Conservation (phyloP, 768 basidiomycete genomes). For the Trametes cingulata region DNA sequence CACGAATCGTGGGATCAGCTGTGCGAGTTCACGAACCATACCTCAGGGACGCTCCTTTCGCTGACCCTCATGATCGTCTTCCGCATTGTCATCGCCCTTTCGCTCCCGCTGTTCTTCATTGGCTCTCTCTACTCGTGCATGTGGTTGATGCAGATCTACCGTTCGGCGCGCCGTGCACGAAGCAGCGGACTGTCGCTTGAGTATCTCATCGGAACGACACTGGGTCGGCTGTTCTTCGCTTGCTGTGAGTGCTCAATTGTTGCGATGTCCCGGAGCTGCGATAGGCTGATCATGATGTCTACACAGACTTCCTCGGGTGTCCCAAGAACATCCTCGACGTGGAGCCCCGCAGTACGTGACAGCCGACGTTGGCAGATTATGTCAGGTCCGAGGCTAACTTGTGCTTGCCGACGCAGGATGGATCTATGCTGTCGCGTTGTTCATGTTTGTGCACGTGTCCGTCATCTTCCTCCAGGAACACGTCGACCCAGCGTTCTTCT, state of each 20-base stretch:
- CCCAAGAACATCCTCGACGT: slow-evolving; percentile 87
- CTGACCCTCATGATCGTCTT: slow-evolving; percentile 72
- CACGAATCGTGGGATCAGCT: background rate
- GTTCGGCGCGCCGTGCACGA: slow-evolving; percentile 71
- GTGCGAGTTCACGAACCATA: background rate
- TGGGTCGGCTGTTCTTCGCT: slow-evolving; percentile 67
- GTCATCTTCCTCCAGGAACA: slow-evolving; percentile 71
- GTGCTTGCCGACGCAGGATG: slow-evolving; percentile 46
- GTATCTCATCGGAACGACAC: slow-evolving; percentile 77
- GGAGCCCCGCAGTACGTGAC: slow-evolving; percentile 61
- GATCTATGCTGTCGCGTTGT: slow-evolving; percentile 58
- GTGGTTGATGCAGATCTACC: slow-evolving; percentile 84
- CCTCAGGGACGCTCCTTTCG: slow-evolving; percentile 64
- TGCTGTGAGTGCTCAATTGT: slow-evolving; percentile 63
- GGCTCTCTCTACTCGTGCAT: slow-evolving; percentile 71
- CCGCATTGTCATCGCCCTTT: slow-evolving; percentile 69
- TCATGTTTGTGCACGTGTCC: slow-evolving; percentile 62
- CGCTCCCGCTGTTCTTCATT: slow-evolving; percentile 66
- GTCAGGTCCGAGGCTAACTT: background rate
- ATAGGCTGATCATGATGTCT: slow-evolving; percentile 1
- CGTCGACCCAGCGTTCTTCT: slow-evolving; percentile 83
- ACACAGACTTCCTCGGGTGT: slow-evolving; percentile 76
- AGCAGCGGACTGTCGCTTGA: slow-evolving; percentile 65
- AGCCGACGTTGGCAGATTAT: background rate
- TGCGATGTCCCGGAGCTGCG: background rate